These are phyloP conservation scores for Chrysanthemum seticuspe DNA, from an alignment of 129 eudicot genomes.

Conservation along the genomic window DNA sequence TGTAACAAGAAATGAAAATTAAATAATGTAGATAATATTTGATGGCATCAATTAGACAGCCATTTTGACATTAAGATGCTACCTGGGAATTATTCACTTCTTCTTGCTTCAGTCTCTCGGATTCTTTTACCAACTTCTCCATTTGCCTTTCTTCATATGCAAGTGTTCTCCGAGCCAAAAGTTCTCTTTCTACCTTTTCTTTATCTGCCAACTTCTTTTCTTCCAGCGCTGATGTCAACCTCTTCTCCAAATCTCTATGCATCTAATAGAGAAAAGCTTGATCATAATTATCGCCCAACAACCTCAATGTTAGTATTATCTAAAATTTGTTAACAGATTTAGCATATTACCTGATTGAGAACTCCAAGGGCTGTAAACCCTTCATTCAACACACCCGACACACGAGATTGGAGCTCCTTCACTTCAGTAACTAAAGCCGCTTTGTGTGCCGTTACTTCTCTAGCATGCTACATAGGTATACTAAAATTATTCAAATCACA, in stretches of 20 bases:
- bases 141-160: slow-evolving; percentile 44
- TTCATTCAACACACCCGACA: slow-evolving; percentile 50
- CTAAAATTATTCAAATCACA: background rate
- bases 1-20: slow-evolving; percentile 28
- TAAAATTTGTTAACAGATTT: background rate
- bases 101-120: slow-evolving; percentile 50
- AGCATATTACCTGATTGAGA: slow-evolving; percentile 56
- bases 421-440: slow-evolving; percentile 66
- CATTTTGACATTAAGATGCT: background rate
- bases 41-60: background rate
- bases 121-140: slow-evolving; percentile 54
- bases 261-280: slow-evolving; percentile 39
- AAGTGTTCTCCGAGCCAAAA: slow-evolving; percentile 15
- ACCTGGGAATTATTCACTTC: slow-evolving; percentile 71
- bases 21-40: background rate
- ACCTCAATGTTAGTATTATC: background rate
- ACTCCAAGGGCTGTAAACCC: slow-evolving; percentile 52
- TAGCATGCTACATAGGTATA: slow-evolving; percentile 54
- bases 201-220: slow-evolving; percentile 43
- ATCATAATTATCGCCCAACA: background rate
- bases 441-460: slow-evolving; percentile 62
- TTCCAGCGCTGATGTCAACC: slow-evolving; percentile 20
- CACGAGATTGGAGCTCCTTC: slow-evolving; percentile 69
- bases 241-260: slow-evolving; percentile 42
- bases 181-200: slow-evolving; percentile 47